Percentiles rank a stretch among this genome's conserved stretches.
Conservation (phyloP, 768 basidiomycete species). For the Lentinula boryana region DNA sequence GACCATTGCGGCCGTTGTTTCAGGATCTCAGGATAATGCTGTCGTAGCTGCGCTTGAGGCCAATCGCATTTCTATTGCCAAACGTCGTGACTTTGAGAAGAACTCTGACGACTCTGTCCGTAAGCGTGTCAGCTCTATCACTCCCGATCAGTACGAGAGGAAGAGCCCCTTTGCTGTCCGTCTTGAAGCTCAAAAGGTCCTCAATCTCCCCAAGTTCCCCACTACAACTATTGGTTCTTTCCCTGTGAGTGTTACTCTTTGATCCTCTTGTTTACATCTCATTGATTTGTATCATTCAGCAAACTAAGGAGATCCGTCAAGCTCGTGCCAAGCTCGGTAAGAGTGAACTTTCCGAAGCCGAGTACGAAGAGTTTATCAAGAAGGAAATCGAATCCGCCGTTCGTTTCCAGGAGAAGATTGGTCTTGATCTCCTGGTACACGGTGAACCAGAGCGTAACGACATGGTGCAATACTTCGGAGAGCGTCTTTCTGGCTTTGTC, state of each 20-base stretch:
- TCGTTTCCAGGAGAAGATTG: conserved; percentile 94
- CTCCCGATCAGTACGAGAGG: conserved; percentile 78
- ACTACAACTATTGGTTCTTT: conserved; percentile 98
- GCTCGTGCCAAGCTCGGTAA: conserved; percentile 95
- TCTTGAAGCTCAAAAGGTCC: conserved; percentile 82
- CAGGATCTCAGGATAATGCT: conserved; percentile 73
- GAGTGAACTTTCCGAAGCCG: conserved; percentile 73
- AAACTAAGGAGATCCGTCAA: conserved; percentile 98
- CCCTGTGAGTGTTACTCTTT: conserved; percentile 53
- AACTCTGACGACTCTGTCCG: conserved; percentile 92
- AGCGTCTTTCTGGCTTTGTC: conserved; percentile 89
- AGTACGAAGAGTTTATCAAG: conserved; percentile 98
- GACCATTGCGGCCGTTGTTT: conserved; percentile 76
- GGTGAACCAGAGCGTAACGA: conserved; percentile 99
- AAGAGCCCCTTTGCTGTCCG: conserved; percentile 85
- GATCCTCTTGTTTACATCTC: conserved; percentile 5
- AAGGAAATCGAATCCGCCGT: conserved; percentile 94
- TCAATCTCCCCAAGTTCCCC: conserved; percentile 94
- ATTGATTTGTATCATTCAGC: conserved; percentile 34
- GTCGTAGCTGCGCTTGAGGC: conserved; percentile 74
- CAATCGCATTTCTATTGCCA: conserved; percentile 86
- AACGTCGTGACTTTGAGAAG: conserved; percentile 91
- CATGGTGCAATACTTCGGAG: conserved; percentile 99
- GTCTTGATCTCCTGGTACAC: conserved; percentile 95
- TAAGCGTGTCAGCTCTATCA: conserved; percentile 92